Evolutionary conservation across 2,329 filamentous ascomycete species (phyloP), one percentile per base, ranked within the genome.

Genomic region (Colletotrichum magnum): DNA sequence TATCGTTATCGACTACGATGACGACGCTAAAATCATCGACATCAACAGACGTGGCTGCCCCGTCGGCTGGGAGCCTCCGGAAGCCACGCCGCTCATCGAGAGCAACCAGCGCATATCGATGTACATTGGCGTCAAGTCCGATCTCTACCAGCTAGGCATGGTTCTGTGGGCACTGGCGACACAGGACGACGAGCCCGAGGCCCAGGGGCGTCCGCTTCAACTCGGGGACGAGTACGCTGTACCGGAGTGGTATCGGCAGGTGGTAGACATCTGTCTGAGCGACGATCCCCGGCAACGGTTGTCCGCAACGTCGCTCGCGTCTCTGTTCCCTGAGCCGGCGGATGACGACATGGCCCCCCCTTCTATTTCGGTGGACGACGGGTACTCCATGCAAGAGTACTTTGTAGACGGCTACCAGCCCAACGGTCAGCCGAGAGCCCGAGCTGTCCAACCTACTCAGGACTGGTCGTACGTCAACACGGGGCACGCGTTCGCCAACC

Each of bases 51-150:
- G 96, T 74, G 96, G 96, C n/a, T 99, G 96, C 75, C 96, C 96
- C 0, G 93, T 98, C 5, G 95, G 95, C 26, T 99, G 96, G 96
- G 96, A 99, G 74, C 95, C 96, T 3, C 96, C 96, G 5, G 96
- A 99, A 81, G 92, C 97, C 64, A 92, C 91, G 16, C 88, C 89
- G 6, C 89, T 98, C 64, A 94, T 98, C 70, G 91, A 95, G 72
- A 95, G 91, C 79, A 93, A 93, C 67, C 95, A 98, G 79, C 89
- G 94, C 36, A 95, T 99, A 61, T 93, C 93, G 53, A 97, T 98
- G 92, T 98, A 97, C 77, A 98, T 99, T 77, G 95, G 96, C 13
- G 94, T 98, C 77, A 99, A 99, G 81, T 97, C 95, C 0, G 96
- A 99, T 80, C 85, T 99, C 1, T 99, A 93, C 76, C 96, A 99